These are phyloP conservation scores for Aegilops tauschii DNA, from an alignment of 176 grass and related monocot genomes.

Conservation along the genomic window DNA sequence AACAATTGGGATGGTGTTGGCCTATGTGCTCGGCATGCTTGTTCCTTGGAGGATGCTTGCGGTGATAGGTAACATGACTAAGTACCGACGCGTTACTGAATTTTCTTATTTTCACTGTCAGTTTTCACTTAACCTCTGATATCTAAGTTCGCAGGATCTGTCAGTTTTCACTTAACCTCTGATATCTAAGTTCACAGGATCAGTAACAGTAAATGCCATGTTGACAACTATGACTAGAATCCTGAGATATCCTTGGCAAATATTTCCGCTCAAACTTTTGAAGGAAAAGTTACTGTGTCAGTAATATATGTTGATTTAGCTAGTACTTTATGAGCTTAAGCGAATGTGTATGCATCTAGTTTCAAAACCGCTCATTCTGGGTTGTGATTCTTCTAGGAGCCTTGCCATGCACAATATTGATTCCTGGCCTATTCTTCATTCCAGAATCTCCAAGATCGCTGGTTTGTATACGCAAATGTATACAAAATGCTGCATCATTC, in stretches of 20 bases:
- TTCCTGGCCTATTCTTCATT: no score
- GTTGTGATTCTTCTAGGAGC: slow-evolving; percentile 12
- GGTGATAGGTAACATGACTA: slow-evolving; percentile 70
- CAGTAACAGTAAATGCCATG: background rate
- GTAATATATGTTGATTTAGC: background rate
- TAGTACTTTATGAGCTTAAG: background rate
- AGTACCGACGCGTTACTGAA: slow-evolving; percentile 5
- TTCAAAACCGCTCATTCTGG: background rate
- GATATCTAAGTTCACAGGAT: background rate
- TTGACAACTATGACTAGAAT: background rate
- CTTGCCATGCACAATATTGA: no score
- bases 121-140: background rate
- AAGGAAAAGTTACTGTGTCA: background rate
- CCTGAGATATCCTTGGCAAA: background rate
- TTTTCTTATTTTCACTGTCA: background rate
- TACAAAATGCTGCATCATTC: no score
- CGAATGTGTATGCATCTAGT: background rate
- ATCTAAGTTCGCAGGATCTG: background rate
- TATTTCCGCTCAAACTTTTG: background rate
- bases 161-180: background rate
- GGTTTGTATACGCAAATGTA: no score
- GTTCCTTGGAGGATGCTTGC: slow-evolving; percentile 89
- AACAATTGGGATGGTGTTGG: slow-evolving; percentile 88
- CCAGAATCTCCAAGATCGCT: no score
- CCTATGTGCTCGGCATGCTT: slow-evolving; percentile 92